phyloP scores from a whole-genome alignment of 768 basidiomycete species.

The Termitomyces sp. region DNA sequence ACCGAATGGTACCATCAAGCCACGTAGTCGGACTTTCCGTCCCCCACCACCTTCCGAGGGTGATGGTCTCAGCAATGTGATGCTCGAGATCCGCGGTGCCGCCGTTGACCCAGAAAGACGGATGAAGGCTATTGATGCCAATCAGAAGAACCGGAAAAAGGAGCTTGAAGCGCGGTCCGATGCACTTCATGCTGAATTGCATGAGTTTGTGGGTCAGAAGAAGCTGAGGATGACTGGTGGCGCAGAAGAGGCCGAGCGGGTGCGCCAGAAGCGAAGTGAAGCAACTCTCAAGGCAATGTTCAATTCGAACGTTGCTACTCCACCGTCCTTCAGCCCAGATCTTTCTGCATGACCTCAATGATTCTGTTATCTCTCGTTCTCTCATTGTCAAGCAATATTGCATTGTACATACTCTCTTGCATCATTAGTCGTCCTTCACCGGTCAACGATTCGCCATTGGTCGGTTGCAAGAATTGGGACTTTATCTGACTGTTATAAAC shows the following conservation, averaged over 20 bases:
- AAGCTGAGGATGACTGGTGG: constrained; percentile 96
- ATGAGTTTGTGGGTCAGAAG: constrained; percentile 81
- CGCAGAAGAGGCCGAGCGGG: constrained; percentile 84
- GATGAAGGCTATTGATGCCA: constrained; percentile 90
- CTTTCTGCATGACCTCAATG: constrained; percentile 6
- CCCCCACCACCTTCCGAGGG: constrained; percentile 65
- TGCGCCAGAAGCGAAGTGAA: constrained; percentile 81
- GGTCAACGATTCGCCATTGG: not conserved
- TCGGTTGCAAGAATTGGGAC: not conserved
- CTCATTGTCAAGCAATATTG: not conserved
- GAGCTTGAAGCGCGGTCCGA: constrained; percentile 70
- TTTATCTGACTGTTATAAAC: not conserved
- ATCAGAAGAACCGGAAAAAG: constrained; percentile 71
- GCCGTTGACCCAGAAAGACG: constrained; percentile 77
- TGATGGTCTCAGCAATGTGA: constrained; percentile 64
- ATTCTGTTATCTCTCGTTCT: not conserved
- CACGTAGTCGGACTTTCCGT: constrained; percentile 43
- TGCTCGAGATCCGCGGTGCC: constrained; percentile 87
- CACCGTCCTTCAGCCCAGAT: constrained; percentile 9
- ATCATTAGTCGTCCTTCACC: not conserved
- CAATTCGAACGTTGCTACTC: constrained; percentile 15
- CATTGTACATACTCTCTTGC: not conserved
- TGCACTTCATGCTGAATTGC: constrained; percentile 80
- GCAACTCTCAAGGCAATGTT: constrained; percentile 90
- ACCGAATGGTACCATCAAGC: constrained; percentile 24